Conservation (phyloP, 805 yeast genomes). For the Zygotorulaspora danielsina region DNA sequence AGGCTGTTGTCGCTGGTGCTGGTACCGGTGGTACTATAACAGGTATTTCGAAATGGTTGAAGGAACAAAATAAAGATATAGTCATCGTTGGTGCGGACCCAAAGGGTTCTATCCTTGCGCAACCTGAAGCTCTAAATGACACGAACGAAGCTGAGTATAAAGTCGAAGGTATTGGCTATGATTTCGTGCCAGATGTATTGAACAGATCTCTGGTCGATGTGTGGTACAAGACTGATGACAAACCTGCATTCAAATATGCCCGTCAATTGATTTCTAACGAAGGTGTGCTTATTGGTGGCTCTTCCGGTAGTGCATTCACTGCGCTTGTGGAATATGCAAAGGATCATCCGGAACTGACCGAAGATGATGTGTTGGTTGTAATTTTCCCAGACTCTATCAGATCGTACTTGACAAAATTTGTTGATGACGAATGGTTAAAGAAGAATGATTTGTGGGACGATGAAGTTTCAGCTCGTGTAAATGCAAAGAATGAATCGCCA, state of each 20-base stretch:
- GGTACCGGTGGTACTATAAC: conserved; percentile 92
- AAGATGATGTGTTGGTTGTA: conserved; percentile 71
- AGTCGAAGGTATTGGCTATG: conserved; percentile 91
- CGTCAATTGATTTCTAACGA: conserved; percentile 79
- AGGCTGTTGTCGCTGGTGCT: conserved; percentile 82
- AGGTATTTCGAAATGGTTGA: conserved; percentile 74
- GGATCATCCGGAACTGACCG: conserved; percentile 56
- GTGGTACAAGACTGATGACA: conserved; percentile 86
- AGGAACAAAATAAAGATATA: conserved; percentile 61
- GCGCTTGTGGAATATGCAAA: conserved; percentile 70
- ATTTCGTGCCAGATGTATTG: conserved; percentile 78
- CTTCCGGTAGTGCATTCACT: conserved; percentile 77
- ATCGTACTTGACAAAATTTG: conserved; percentile 81
- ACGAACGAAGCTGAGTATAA: conserved; percentile 54
- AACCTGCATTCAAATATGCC: conserved; percentile 72
- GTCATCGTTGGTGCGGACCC: conserved; percentile 80
- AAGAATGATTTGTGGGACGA: conserved; percentile 68
- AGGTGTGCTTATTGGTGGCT: conserved; percentile 87
- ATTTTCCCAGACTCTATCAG: conserved; percentile 84
- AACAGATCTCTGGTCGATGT: conserved; percentile 60
- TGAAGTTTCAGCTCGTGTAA: conserved; percentile 38
- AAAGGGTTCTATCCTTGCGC: conserved; percentile 77
- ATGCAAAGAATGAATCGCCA: conserved; percentile 32
- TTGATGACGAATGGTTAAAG: conserved; percentile 88
- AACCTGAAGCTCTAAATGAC: conserved; percentile 66